Conservation (phyloP, 2,329 filamentous ascomycete species). For the Aspergillus pseudoterreus region DNA sequence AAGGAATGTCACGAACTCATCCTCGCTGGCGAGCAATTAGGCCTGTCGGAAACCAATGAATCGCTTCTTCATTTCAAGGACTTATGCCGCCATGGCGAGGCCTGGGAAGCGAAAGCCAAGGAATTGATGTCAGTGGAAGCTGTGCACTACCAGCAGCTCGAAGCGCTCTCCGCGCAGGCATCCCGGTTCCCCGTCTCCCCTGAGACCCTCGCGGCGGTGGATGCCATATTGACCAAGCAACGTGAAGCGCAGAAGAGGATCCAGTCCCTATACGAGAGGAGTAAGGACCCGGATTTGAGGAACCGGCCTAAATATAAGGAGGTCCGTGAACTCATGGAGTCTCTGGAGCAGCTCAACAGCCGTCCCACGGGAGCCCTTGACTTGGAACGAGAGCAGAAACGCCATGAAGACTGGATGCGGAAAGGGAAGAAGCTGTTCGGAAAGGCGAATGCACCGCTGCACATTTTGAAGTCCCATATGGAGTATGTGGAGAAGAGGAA, state of each 20-base stretch:
- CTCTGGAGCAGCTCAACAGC: slow-evolving; percentile 82
- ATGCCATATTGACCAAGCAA: slow-evolving; percentile 92
- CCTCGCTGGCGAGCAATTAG: slow-evolving; percentile 69
- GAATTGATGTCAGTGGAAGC: slow-evolving; percentile 89
- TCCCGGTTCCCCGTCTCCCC: slow-evolving; percentile 73
- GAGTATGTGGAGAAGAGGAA: slow-evolving; percentile 90
- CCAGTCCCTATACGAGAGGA: slow-evolving; percentile 72
- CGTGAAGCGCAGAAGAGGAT: slow-evolving; percentile 90
- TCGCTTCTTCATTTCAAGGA: slow-evolving; percentile 73
- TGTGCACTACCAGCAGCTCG: slow-evolving; percentile 90
- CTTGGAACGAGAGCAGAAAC: slow-evolving; percentile 87
- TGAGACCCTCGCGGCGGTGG: slow-evolving; percentile 76
- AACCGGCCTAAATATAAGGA: slow-evolving; percentile 84
- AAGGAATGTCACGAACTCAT: slow-evolving; percentile 77
- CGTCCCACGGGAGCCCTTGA: slow-evolving; percentile 89
- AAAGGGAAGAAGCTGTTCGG: slow-evolving; percentile 97
- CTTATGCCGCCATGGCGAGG: slow-evolving; percentile 70
- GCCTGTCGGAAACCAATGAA: slow-evolving; percentile 75
- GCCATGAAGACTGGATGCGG: slow-evolving; percentile 98
- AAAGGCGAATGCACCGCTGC: slow-evolving; percentile 93
- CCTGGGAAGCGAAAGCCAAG: slow-evolving; percentile 90
- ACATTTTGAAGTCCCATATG: slow-evolving; percentile 93
- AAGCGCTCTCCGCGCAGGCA: slow-evolving; percentile 83
- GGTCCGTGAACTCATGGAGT: slow-evolving; percentile 84
- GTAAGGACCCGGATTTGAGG: slow-evolving; percentile 68